Evolutionary conservation across 1,139 yeast genomes (phyloP), one percentile per base, ranked within the genome.

Genomic region (Scheffersomyces parashehatae): DNA sequence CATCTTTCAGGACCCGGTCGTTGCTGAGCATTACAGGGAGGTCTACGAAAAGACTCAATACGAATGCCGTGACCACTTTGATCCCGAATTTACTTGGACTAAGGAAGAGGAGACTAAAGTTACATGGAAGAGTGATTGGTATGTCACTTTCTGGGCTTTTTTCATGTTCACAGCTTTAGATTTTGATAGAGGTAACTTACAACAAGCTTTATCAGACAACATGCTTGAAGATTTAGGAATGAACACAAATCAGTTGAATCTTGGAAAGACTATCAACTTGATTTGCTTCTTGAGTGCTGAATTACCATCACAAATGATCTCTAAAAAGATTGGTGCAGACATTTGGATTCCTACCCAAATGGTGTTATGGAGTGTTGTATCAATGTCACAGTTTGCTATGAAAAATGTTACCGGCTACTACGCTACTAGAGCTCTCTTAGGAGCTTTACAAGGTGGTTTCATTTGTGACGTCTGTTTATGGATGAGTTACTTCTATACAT

Each of bases 271-370:
- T 11, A 61, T 78, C 33, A 69, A 69, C 44, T 62, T 70, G 42
- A 61, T 73, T 8, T 62, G 75, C 37, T 80, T 79, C 54, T 57
- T 80, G 42, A 54, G 59, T n/a, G 75, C 81, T 11, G 84, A 80
- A 55, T 59, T 80, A 14, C 84, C 84, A 0, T 79, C 83, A 1
- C 83, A 79, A 54, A 60, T 79, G 51, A 52, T 79, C 13, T 73
- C 82, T 8, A 79, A 80, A 53, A 68, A 65, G 43, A 43, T 79
- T 26, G 85, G 84, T 5, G 73, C 81, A 4, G 83, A 79, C 54
- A 51, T 70, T 35, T 80, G 81, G 73, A 70, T 79, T 39, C 85
- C 85, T 0, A 60, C 68, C 31, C 83, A 79, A 52, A 70, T 79
- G 61, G 52, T 63, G 9, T 45, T 65, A 3, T 80, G 84, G 84